phyloP scores from a whole-genome alignment of 176 grass and related monocot genomes.

The Ensete ventricosum region DNA sequence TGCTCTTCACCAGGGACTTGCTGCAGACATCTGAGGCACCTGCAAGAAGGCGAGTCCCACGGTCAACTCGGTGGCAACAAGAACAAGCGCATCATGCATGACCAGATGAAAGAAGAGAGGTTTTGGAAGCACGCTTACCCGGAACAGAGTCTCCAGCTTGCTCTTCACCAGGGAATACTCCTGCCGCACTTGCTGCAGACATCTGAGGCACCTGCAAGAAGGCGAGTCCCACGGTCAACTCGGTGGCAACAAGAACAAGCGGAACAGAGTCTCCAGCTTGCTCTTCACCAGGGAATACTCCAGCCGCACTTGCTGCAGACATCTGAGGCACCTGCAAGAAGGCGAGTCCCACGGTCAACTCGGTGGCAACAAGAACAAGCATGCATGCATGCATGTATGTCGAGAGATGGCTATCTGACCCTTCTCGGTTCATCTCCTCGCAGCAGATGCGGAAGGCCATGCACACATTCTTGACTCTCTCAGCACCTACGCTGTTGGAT shows the following conservation, averaged over 20 bases:
- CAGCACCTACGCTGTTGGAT: conserved; percentile 31
- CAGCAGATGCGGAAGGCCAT: conserved; percentile 24
- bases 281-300: conserved; percentile 28
- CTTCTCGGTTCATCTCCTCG: conserved; percentile 17
- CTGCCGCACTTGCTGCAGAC: conserved; percentile 21
- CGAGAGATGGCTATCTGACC: conserved; percentile 3
- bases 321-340: conserved; percentile 19
- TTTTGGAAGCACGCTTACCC: conserved; percentile 14
- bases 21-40: conserved; percentile 22
- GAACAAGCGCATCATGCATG: no score
- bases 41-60: not conserved
- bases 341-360: no score
- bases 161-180: conserved; percentile 28
- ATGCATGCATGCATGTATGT: not conserved
- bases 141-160: conserved; percentile 34
- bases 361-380: no score
- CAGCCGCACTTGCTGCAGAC: conserved; percentile 20
- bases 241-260: no score
- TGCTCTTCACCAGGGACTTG: conserved; percentile 29
- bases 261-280: conserved; percentile 34
- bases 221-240: no score
- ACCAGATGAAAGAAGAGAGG: no score
- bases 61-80: no score
- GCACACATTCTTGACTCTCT: conserved; percentile 31
- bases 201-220: conserved; percentile 19